Base-by-base conservation (phyloP, 2,329 filamentous ascomycete species). In the Acephala macrosclerotiorum region DNA sequence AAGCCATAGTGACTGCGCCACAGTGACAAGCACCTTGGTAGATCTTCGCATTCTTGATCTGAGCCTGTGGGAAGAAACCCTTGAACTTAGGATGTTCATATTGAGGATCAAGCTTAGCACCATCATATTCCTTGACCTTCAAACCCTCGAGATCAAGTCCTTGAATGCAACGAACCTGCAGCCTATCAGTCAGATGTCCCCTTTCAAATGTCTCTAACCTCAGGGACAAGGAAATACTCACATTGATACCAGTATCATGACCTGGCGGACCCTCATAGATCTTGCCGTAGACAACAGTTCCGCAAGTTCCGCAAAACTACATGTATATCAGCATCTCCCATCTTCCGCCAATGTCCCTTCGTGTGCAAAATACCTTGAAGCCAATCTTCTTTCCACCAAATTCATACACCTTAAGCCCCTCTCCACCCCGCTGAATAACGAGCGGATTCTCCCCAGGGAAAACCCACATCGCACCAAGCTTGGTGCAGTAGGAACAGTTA, bases 401-500 rank as follows among this genome's bases (percentile, higher is more conserved):
- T 2, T 69, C 72, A 71, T 87, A 88, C 6, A 71, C 71, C 9
- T 77, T 77, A 64, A 87, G 73, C 2, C 75, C 2, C 76, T 78
- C 38, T 76, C 69, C 67, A 72, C 84, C 85, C 72, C 83, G 83
- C 72, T 85, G 76, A 61, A 85, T 73, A n/a, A 71, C 79, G 62
- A 85, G 76, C 49, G 75, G 66, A 40, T 75, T 72, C 2, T 68
- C 71, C 0, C 70, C 67, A 3, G 77, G 73, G 38, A 79, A 73
- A 22, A 77, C 55, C 74, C 77, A 83, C 42, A 83, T 73, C 51
- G 81, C 81, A 18, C 77, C 82, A 73, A 84, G 84, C 70, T 80
- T 84, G 71, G 69, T 72, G 75, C 90, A 90, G 69, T 90, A 85
- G 77, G 87, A 91, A 79, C 91, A 92, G 76, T 89, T 89, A 78